Evolutionary conservation across 768 basidiomycete species (phyloP), one percentile per base, ranked within the genome.

Genomic region (Mycena capillaripes): DNA sequence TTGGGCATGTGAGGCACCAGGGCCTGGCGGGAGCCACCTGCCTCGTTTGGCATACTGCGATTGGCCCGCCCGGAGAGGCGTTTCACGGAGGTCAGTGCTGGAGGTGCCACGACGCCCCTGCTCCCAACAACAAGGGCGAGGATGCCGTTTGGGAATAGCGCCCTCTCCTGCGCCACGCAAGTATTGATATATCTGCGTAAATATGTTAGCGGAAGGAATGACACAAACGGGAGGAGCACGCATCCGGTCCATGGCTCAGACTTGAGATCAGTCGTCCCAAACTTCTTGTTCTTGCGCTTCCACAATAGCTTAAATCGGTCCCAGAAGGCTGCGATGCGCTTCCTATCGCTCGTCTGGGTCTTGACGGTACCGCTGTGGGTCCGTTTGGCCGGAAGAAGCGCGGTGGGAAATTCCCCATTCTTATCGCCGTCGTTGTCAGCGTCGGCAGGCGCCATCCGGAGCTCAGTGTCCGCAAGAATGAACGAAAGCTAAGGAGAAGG

Each of bases 311-410:
- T 5, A 23, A 25, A 1, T 12, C 32, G 56, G 16, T 34, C 30
- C 56, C 56, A 58, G 56, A 58, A 58, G n/a, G 56, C 56, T 3
- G 30, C 56, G n/a, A 58, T 58, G n/a, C 19, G 32, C 56, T 38
- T 58, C 8, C 56, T 36, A 10, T 58, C 56, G 5, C 21, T 58
- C n/a, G 30, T 38, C 21, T 38, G 56, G 14, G n/a, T 58, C 3
- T 34, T 50, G 44, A 30, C n/a, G 0, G 46, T 32, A n/a, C 46
- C 61, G 29, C 11, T 32, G 29, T 32, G 16, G 30, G 44, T 62
- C 19, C 61, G 44, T 32, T 62, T 62, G 1, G 61, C 61, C 1
- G 61, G 61, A 32, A 48, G 25, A 29, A 29, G 17, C 3, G 50
- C 30, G 0, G 61, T 14, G 17, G 44, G 29, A 2, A n/a, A 1